Conservation (phyloP, 768 basidiomycete genomes). For the Panus rudis region DNA sequence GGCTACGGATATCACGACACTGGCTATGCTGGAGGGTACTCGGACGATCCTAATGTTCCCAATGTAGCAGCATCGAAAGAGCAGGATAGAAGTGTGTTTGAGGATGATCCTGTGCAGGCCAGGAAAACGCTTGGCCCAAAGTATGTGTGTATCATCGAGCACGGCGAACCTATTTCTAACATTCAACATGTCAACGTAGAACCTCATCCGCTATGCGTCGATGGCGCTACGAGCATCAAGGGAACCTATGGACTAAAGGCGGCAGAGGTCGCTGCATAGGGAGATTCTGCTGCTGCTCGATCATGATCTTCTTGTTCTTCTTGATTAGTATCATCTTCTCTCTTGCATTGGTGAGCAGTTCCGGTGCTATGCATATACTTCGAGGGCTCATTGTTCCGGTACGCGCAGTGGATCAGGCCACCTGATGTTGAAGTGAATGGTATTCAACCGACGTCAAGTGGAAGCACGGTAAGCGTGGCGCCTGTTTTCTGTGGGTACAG, state of each 20-base stretch:
- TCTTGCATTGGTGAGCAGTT: constrained; percentile 53
- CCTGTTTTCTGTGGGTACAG: background rate
- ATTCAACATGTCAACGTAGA: constrained; percentile 8
- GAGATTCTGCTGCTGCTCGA: constrained; percentile 69
- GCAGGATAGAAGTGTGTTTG: constrained; percentile 16
- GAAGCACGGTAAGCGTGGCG: constrained; percentile 37
- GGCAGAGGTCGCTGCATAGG: constrained; percentile 53
- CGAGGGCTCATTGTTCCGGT: background rate
- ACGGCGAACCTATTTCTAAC: background rate
- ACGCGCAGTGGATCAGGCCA: constrained; percentile 64
- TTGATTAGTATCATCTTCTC: constrained; percentile 59
- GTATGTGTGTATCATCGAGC: constrained; percentile 7
- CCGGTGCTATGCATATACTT: background rate
- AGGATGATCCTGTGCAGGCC: constrained; percentile 13
- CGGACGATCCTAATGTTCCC: constrained; percentile 18
- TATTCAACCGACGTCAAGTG: constrained; percentile 28
- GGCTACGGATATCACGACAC: constrained; percentile 21
- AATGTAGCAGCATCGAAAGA: constrained; percentile 6
- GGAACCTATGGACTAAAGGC: constrained; percentile 67
- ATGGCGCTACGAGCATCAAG: constrained; percentile 46
- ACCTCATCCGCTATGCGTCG: constrained; percentile 17
- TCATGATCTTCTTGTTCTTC: constrained; percentile 60
- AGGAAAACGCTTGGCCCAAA: constrained; percentile 14
- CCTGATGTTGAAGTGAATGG: constrained; percentile 57
- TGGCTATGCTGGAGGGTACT: constrained; percentile 13